A percentile compares a stretch with the other conserved stretches of the same genome.
These are phyloP conservation scores for Nannochloropsis salina DNA, from an alignment of 108 stramenopile genomes.

Conservation along the genomic window DNA sequence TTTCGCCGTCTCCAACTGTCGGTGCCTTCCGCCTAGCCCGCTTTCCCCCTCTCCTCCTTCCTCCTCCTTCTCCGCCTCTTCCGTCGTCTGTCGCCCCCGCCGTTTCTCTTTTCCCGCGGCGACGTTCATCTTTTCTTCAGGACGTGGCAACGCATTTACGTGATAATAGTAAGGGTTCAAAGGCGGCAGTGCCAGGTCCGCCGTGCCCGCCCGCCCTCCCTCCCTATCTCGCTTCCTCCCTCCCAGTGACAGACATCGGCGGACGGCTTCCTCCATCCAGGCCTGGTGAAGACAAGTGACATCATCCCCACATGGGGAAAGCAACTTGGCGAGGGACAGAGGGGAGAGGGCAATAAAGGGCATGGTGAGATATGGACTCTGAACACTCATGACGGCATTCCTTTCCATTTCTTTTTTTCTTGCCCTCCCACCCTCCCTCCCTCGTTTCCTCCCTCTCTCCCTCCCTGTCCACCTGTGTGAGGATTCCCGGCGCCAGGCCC, in stretches of 20 bases:
- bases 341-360: not conserved
- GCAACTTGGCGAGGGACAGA: not conserved
- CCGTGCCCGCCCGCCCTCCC: not conserved
- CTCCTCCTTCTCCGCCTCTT: not conserved
- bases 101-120: not conserved
- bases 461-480: not conserved
- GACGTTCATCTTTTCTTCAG: not conserved
- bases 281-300: not conserved
- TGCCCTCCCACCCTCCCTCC: not conserved
- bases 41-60: not conserved
- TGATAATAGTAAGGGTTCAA: no score
- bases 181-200: no score
- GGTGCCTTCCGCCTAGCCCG: not conserved
- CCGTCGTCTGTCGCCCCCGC: not conserved
- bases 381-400: not conserved
- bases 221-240: not conserved
- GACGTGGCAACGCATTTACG: no score
- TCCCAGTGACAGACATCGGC: not conserved
- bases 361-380: not conserved
- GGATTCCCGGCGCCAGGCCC: not conserved
- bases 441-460: not conserved
- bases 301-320: not conserved
- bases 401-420: not conserved
- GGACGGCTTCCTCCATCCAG: not conserved
- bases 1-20: no score